phyloP scores from a whole-genome alignment of 1,284 basidiomycete genomes.

The Thelephora terrestris region DNA sequence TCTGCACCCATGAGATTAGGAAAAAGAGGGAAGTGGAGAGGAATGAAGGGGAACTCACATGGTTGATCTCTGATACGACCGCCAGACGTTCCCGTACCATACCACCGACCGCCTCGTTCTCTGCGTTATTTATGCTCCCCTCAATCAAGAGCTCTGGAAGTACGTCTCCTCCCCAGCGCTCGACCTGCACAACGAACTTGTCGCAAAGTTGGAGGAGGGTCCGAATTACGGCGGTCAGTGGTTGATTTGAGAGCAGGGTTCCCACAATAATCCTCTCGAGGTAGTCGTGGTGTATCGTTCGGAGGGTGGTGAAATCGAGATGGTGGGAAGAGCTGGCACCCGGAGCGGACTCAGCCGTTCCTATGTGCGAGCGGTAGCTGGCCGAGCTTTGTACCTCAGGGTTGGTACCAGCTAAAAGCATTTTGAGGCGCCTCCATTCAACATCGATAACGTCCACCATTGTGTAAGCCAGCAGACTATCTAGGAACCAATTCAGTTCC shows the following conservation, averaged over 20 bases:
- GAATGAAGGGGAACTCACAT: slow-evolving; percentile 34
- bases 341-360: slow-evolving; percentile 12
- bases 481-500: slow-evolving; percentile 88
- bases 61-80: slow-evolving; percentile 63
- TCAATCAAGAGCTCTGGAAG: slow-evolving; percentile 76
- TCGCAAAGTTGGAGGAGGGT: slow-evolving; percentile 76
- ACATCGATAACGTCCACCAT: slow-evolving; percentile 87
- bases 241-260: slow-evolving; percentile 62
- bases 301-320: slow-evolving; percentile 79
- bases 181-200: slow-evolving; percentile 73
- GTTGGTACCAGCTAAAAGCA: slow-evolving; percentile 28
- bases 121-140: slow-evolving; percentile 46
- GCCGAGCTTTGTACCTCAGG: slow-evolving; percentile 4
- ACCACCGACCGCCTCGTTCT: slow-evolving; percentile 48
- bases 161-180: slow-evolving; percentile 89
- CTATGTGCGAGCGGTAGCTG: slow-evolving; percentile 13
- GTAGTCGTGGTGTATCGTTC: slow-evolving; percentile 72
- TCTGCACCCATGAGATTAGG: slow-evolving; percentile 26
- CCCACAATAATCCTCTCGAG: slow-evolving; percentile 74
- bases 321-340: slow-evolving; percentile 18
- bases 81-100: slow-evolving; percentile 61
- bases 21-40: background rate
- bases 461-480: slow-evolving; percentile 70
- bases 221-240: slow-evolving; percentile 53
- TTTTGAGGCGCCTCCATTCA: slow-evolving; percentile 65